A percentile compares a stretch with the other conserved stretches of the same genome.
These are phyloP conservation scores for Inga laurina DNA, from an alignment of 306 rosid species.

Conservation along the genomic window DNA sequence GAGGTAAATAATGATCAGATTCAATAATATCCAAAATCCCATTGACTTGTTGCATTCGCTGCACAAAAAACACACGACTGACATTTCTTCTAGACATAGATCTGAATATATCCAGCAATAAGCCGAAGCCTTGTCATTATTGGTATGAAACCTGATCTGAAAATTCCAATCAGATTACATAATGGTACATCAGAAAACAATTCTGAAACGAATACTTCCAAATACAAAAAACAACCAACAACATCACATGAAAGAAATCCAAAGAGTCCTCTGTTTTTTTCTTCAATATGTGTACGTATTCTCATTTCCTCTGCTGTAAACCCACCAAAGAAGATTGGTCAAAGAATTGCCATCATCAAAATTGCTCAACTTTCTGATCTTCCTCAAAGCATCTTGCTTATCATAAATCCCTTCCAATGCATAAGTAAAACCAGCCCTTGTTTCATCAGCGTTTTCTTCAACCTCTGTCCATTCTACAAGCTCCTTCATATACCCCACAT, in stretches of 20 bases:
- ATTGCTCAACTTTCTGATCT: conserved; percentile 53
- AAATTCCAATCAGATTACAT: background rate
- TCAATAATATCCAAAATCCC: background rate
- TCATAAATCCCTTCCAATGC: conserved; percentile 75
- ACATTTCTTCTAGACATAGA: no score
- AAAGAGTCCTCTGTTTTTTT: background rate
- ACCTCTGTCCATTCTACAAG: conserved; percentile 85
- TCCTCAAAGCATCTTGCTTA: conserved; percentile 47
- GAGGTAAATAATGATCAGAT: background rate
- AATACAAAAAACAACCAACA: background rate
- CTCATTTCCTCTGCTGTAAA: conserved; percentile 61
- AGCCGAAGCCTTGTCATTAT: background rate
- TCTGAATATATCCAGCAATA: no score
- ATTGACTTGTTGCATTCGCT: background rate
- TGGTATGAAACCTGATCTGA: background rate
- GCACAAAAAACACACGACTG: background rate
- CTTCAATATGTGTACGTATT: background rate
- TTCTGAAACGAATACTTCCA: background rate
- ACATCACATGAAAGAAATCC: background rate
- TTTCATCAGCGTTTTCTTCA: conserved; percentile 64
- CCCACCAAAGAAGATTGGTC: conserved; percentile 88
- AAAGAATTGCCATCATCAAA: conserved; percentile 78
- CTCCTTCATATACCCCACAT: conserved; percentile 53
- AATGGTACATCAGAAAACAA: background rate
- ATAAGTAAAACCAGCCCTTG: conserved; percentile 81